phyloP scores from a whole-genome alignment of 345 rosid species.

The Syzygium jambos region DNA sequence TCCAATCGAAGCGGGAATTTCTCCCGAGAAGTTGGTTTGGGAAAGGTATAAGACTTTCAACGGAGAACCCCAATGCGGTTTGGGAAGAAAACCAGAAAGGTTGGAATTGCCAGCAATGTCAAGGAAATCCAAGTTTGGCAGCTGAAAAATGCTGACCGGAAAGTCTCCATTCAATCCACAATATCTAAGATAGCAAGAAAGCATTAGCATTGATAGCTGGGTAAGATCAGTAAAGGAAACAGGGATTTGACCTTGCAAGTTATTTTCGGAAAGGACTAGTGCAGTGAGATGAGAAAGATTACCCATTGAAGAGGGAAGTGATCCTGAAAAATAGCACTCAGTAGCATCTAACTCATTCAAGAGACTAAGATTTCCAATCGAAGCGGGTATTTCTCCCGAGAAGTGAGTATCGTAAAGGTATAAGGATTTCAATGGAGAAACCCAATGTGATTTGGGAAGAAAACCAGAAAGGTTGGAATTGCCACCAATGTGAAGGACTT shows the following conservation, averaged over 20 bases:
- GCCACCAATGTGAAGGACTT: fast-evolving
- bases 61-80: no score
- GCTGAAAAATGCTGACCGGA: no score
- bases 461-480: neutral
- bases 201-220: neutral
- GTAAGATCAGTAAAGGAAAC: neutral
- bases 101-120: no score
- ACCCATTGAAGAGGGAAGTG: neutral
- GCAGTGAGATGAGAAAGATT: neutral
- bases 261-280: neutral
- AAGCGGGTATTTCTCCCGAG: neutral
- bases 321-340: fast-evolving
- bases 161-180: no score
- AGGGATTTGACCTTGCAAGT: slow-evolving; percentile 8
- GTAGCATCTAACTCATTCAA: fast-evolving
- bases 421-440: neutral
- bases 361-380: neutral
- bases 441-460: neutral
- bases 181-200: no score
- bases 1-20: no score
- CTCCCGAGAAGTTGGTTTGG: no score
- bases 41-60: no score
- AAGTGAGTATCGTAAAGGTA: neutral
- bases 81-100: no score
- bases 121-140: no score